phyloP scores from a whole-genome alignment of 2,329 filamentous ascomycete genomes.

The Balansia obtecta region DNA sequence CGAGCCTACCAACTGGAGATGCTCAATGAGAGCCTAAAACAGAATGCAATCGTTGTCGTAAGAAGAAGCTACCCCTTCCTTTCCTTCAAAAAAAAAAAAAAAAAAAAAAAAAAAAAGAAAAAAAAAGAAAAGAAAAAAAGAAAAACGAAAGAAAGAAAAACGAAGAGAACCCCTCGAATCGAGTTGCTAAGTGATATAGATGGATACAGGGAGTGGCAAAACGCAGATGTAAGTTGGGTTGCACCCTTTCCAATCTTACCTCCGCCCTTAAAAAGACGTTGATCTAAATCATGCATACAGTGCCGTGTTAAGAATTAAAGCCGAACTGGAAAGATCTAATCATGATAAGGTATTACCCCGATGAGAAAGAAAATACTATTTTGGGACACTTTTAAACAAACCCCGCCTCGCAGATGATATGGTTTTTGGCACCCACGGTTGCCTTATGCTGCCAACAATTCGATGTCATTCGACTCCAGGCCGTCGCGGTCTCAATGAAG shows the following conservation, averaged over 20 bases:
- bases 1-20: conserved; percentile 66
- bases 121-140: background rate
- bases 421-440: conserved; percentile 64
- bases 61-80: conserved; percentile 10
- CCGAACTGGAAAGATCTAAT: conserved; percentile 44
- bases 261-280: background rate
- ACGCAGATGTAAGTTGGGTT: conserved; percentile 54
- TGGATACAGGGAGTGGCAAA: conserved; percentile 73
- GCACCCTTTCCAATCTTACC: background rate
- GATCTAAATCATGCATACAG: conserved; percentile 23
- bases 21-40: conserved; percentile 53
- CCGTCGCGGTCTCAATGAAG: conserved; percentile 45
- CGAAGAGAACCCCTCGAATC: background rate
- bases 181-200: conserved; percentile 31
- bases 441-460: conserved; percentile 55
- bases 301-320: conserved; percentile 54
- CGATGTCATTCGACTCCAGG: conserved; percentile 44
- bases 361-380: background rate
- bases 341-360: conserved; percentile 36
- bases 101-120: background rate
- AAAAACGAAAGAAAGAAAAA: no score
- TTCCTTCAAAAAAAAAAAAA: background rate
- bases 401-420: conserved; percentile 34
- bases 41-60: conserved; percentile 63
- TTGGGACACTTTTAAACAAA: background rate